Conservation (phyloP, 2,329 filamentous ascomycete species). For the Aspergillus carbonarius region DNA sequence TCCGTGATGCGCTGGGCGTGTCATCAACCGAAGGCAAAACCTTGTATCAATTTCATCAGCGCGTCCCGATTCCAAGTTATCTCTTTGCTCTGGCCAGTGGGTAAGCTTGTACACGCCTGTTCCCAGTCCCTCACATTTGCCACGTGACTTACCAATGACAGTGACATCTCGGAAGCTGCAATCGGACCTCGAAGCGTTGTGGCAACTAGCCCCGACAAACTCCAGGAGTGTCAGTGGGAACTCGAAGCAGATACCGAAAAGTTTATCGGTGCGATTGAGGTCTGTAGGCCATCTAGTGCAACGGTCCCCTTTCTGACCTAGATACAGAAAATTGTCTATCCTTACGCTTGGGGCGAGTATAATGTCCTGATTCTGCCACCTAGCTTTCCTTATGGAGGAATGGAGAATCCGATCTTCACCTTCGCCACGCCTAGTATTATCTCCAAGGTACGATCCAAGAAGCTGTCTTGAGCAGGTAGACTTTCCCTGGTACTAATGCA, state of each 20-base stretch:
- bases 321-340: constrained; percentile 65
- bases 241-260: constrained; percentile 87
- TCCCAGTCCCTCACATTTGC: background rate
- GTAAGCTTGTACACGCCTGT: constrained; percentile 23
- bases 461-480: background rate
- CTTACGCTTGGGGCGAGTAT: constrained; percentile 92
- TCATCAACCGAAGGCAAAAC: constrained; percentile 53
- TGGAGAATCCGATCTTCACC: constrained; percentile 89
- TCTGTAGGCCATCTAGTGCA: constrained; percentile 36
- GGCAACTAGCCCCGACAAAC: constrained; percentile 82
- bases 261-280: constrained; percentile 83
- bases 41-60: constrained; percentile 83
- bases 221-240: constrained; percentile 84
- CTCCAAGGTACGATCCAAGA: constrained; percentile 58
- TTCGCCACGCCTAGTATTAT: constrained; percentile 95
- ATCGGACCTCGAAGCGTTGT: constrained; percentile 85
- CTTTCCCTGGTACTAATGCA: constrained; percentile 1
- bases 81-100: constrained; percentile 83
- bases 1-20: constrained; percentile 51
- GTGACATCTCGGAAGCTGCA: constrained; percentile 79
- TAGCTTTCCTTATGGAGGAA: constrained; percentile 82
- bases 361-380: constrained; percentile 89
- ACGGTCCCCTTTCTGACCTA: constrained; percentile 13
- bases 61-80: constrained; percentile 90
- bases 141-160: constrained; percentile 37